Evolutionary conservation across 768 basidiomycete species (phyloP).

Genomic region (Exidia glandulosa): DNA sequence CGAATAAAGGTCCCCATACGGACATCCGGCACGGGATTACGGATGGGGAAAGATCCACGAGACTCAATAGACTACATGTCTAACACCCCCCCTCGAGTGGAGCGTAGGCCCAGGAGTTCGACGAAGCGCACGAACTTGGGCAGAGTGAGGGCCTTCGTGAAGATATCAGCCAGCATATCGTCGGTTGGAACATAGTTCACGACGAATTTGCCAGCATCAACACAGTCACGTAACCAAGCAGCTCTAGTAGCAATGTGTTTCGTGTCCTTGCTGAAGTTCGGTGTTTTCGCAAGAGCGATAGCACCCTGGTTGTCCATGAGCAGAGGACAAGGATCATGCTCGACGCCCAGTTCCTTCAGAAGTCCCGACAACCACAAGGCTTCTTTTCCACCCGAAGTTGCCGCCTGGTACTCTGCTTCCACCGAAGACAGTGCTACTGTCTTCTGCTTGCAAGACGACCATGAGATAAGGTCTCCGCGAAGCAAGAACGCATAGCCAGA

Average conservation of each 20-base stretch:
- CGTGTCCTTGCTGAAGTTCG: conserved; percentile 20
- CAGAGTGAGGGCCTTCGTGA: conserved; percentile 27
- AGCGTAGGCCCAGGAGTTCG: neutral
- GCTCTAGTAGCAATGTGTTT: conserved; percentile 27
- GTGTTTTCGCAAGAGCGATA: conserved; percentile 19
- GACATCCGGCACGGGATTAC: too few species aligned
- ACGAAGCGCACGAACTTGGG: neutral
- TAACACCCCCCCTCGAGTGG: neutral
- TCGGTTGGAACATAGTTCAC: conserved; percentile 22
- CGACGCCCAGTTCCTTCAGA: conserved; percentile 5
- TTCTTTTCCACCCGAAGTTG: conserved; percentile 7
- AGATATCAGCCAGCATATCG: conserved; percentile 27
- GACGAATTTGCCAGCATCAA: conserved; percentile 9
- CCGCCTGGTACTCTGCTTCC: conserved; percentile 21
- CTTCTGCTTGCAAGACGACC: conserved; percentile 15
- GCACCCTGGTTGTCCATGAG: conserved; percentile 18
- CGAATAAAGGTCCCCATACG: too few species aligned
- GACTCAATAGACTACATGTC: neutral
- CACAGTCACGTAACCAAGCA: neutral
- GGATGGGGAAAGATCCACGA: neutral
- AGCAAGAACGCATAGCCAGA: conserved; percentile 21
- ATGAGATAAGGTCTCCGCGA: conserved; percentile 13
- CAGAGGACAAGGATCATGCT: neutral
- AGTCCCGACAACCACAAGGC: conserved; percentile 8
- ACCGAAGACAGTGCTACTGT: conserved; percentile 15